A percentile compares a stretch with the other conserved stretches of the same genome.
Evolutionary conservation across 129 eudicot genomes (phyloP).

Genomic region (Apium graveolens): DNA sequence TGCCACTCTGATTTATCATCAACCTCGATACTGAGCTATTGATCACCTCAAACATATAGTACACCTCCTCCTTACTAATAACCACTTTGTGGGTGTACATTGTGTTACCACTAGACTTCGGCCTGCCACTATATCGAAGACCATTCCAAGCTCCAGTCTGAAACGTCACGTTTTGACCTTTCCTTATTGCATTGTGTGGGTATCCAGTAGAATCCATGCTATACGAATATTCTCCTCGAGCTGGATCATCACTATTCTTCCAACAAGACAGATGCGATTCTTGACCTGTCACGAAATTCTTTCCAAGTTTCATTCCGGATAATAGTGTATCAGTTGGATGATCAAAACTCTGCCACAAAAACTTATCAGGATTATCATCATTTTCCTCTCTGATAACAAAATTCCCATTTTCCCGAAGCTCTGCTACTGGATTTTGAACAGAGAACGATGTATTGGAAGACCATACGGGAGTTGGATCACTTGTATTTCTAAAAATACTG

Average conservation of each 20-base stretch:
- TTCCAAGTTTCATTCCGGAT: conserved; percentile 6
- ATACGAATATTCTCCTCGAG: conserved; percentile 19
- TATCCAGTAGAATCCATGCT: conserved; percentile 20
- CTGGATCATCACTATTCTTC: conserved; percentile 33
- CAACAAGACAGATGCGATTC: conserved; percentile 13
- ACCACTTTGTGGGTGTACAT: neutral
- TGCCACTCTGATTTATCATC: conserved; percentile 17
- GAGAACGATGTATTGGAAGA: conserved; percentile 26
- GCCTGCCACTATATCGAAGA: conserved; percentile 14
- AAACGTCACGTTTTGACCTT: neutral
- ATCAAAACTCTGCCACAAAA: conserved; percentile 17
- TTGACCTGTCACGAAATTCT: neutral
- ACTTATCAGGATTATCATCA: conserved; percentile 9
- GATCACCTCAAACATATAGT: conserved; percentile 3
- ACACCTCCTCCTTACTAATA: conserved; percentile 12
- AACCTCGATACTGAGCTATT: conserved; percentile 4
- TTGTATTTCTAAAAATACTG: conserved; percentile 19
- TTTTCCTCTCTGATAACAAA: conserved; percentile 20
- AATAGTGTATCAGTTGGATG: conserved; percentile 4
- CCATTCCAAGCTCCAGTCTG: conserved; percentile 38
- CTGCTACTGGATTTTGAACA: conserved; percentile 31
- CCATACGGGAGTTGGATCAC: conserved; percentile 28
- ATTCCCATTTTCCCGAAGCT: conserved; percentile 28
- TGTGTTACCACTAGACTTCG: neutral
- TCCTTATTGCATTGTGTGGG: conserved; percentile 18